phyloP scores from a whole-genome alignment of 2,329 filamentous ascomycete genomes.

The Ophiostoma fasciatum region DNA sequence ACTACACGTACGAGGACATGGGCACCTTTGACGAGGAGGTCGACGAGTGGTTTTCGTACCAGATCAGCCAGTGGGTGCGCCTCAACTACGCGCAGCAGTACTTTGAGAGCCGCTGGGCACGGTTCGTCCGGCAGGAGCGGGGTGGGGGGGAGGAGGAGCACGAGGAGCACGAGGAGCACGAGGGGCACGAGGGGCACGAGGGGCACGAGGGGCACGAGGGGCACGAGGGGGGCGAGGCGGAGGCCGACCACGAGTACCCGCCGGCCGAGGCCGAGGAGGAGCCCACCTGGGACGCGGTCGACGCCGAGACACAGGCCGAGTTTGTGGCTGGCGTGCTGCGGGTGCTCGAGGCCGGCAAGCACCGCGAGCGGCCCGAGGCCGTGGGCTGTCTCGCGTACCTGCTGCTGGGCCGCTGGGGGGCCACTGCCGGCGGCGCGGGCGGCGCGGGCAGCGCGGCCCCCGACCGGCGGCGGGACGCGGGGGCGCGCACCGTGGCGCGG shows the following conservation, averaged over 20 bases:
- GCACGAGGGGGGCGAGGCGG: constrained; percentile 12
- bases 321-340: constrained; percentile 44
- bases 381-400: constrained; percentile 46
- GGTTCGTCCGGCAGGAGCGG: constrained; percentile 23
- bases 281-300: constrained; percentile 50
- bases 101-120: constrained; percentile 64
- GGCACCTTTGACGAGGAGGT: constrained; percentile 72
- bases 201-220: too few relatives aligned
- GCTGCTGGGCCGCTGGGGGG: constrained; percentile 54
- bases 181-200: constrained; percentile 7
- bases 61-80: constrained; percentile 69
- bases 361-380: constrained; percentile 29
- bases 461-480: constrained; percentile 22
- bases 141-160: constrained; percentile 16
- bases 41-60: constrained; percentile 95
- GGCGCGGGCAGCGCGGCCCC: constrained; percentile 33
- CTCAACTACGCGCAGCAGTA: constrained; percentile 59
- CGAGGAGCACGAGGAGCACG: constrained; percentile 20
- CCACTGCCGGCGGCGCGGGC: constrained; percentile 41
- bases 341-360: constrained; percentile 23
- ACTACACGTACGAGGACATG: constrained; percentile 66
- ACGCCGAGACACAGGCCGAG: constrained; percentile 35
- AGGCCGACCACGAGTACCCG: constrained; percentile 23
- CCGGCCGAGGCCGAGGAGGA: constrained; percentile 4
- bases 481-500: constrained; percentile 36